phyloP scores from a whole-genome alignment of 495 filamentous ascomycete genomes.

The Penicillium robsamsonii region DNA sequence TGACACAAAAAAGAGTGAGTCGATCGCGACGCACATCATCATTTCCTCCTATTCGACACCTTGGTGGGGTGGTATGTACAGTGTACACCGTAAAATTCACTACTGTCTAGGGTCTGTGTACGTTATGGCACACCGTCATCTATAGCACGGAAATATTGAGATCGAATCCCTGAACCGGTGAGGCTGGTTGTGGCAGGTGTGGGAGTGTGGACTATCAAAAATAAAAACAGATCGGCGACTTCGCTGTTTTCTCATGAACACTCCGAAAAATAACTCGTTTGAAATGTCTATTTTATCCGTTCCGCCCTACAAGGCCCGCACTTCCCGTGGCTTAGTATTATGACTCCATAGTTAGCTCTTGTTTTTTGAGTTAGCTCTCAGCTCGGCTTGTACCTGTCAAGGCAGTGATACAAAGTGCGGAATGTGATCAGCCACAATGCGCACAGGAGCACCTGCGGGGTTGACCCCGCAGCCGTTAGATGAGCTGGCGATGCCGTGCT shows the following conservation, averaged over 20 bases:
- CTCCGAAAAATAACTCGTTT: not conserved
- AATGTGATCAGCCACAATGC: not conserved
- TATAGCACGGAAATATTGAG: not conserved
- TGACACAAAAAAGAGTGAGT: constrained; percentile 18
- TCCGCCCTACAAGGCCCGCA: not conserved
- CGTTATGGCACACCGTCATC: constrained; percentile 18
- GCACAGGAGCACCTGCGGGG: constrained; percentile 19
- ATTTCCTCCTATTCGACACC: constrained; percentile 25
- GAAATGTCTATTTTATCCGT: not conserved
- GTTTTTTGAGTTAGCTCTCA: not conserved
- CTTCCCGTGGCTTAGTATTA: not conserved
- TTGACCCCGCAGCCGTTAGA: constrained; percentile 30
- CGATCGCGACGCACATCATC: constrained; percentile 29
- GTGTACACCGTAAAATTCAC: constrained; percentile 12
- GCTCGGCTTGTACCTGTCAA: constrained; percentile 17
- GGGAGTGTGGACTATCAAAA: constrained; percentile 15
- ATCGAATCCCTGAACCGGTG: constrained; percentile 12
- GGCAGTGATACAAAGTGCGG: constrained; percentile 1
- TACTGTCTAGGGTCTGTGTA: not conserved
- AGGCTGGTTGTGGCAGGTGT: constrained; percentile 33
- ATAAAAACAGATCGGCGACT: not conserved
- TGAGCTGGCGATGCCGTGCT: constrained; percentile 30
- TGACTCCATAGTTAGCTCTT: not conserved
- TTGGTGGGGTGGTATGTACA: constrained; percentile 3
- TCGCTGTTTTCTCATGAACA: not conserved